Evolutionary conservation across 208 protist species (phyloP).

Genomic region (Trypanosoma brucei): DNA sequence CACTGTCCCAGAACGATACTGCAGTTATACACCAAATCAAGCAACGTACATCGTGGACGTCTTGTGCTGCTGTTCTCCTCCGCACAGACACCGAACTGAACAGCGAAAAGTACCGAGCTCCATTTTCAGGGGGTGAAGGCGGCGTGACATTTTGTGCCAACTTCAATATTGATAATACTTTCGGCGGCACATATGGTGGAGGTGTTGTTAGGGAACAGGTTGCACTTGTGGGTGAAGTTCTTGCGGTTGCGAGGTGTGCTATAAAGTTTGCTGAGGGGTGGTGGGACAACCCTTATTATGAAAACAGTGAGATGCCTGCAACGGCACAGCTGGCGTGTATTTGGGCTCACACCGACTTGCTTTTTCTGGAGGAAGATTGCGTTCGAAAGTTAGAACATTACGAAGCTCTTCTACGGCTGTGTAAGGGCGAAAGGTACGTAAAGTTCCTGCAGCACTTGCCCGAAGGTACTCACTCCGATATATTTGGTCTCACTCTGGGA

Average conservation of each 20-base stretch:
- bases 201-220: not conserved
- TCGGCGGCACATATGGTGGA: not conserved
- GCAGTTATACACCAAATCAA: slow-evolving; percentile 8
- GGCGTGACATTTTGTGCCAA: not conserved
- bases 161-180: no score
- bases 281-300: not conserved
- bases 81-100: not conserved
- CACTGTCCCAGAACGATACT: slow-evolving; percentile 9
- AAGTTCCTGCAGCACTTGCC: slow-evolving; percentile 12
- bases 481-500: slow-evolving; percentile 17
- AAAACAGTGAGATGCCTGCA: not conserved
- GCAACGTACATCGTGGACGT: not conserved
- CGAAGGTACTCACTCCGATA: slow-evolving; percentile 17
- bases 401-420: slow-evolving; percentile 8
- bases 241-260: slow-evolving; percentile 1
- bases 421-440: not conserved
- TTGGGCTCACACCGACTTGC: slow-evolving; percentile 18
- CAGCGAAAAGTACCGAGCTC: not conserved
- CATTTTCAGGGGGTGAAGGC: not conserved
- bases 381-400: slow-evolving; percentile 12
- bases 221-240: not conserved
- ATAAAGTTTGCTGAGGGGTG: slow-evolving; percentile 9
- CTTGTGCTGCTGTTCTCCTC: slow-evolving; percentile 3
- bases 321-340: slow-evolving; percentile 4
- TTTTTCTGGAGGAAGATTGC: slow-evolving; percentile 7